Evolutionary conservation across 208 protist genomes (phyloP).

Genomic region (Leishmania arabica): DNA sequence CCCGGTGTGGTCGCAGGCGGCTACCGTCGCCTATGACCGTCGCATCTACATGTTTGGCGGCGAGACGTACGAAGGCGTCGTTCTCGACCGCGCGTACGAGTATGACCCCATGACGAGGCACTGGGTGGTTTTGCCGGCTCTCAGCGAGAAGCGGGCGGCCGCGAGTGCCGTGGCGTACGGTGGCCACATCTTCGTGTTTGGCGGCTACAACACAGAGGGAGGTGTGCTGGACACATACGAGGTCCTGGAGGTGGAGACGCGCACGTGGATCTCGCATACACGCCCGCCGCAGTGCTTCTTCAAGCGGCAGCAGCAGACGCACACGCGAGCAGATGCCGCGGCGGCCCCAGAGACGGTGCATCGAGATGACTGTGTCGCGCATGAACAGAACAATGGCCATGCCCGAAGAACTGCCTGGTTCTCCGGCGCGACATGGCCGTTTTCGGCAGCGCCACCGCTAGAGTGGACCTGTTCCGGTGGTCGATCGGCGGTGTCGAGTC

Average conservation of each 20-base stretch:
- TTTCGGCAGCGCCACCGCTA: not conserved
- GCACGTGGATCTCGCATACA: constrained; percentile 29
- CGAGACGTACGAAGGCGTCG: constrained; percentile 46
- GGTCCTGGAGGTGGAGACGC: constrained; percentile 36
- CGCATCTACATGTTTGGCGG: constrained; percentile 56
- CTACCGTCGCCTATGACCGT: constrained; percentile 37
- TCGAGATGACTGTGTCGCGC: not conserved
- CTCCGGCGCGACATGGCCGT: constrained; percentile 2
- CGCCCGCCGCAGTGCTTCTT: constrained; percentile 17
- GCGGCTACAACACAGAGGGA: constrained; percentile 41
- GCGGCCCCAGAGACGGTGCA: not conserved
- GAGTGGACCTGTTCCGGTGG: not conserved
- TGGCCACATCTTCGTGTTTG: constrained; percentile 47
- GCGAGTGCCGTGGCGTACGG: constrained; percentile 31
- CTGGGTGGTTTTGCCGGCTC: constrained; percentile 35
- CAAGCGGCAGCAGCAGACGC: constrained; percentile 1
- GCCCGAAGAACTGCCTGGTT: not conserved
- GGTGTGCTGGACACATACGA: constrained; percentile 52
- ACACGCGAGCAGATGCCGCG: not conserved
- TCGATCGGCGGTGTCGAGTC: constrained; percentile 6
- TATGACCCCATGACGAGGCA: constrained; percentile 42
- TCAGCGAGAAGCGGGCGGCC: constrained; percentile 37
- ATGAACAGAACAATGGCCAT: not conserved
- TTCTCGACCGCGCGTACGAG: constrained; percentile 40
- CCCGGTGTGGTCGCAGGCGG: constrained; percentile 42